Percentiles rank a stretch among this genome's conserved stretches.
phyloP scores from a whole-genome alignment of 2,329 filamentous ascomycete genomes.

The Myriosclerotinia duriaeana region DNA sequence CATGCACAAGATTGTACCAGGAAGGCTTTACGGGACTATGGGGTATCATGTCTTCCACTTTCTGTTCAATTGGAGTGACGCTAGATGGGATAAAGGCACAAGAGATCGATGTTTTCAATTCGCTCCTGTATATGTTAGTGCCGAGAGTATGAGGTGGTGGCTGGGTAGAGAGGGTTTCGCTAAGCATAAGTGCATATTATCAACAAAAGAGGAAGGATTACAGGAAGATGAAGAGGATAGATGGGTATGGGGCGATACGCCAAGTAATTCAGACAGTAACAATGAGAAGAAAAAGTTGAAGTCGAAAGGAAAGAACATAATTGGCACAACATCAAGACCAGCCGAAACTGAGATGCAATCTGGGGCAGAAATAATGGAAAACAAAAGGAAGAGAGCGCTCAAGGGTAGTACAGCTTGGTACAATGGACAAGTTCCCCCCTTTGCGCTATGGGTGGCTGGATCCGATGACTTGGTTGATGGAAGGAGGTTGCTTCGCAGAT shows the following conservation, averaged over 20 bases:
- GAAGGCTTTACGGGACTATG: slow-evolving; percentile 71
- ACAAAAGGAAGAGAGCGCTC: slow-evolving; percentile 27
- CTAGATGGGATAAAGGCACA: slow-evolving; percentile 77
- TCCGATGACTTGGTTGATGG: slow-evolving; percentile 85
- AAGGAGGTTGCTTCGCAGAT: slow-evolving; percentile 66
- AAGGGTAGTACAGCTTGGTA: slow-evolving; percentile 74
- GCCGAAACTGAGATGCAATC: slow-evolving; percentile 34
- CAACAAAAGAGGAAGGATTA: slow-evolving; percentile 69
- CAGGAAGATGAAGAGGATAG: slow-evolving; percentile 55
- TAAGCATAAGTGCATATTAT: slow-evolving; percentile 80
- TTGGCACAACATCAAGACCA: slow-evolving; percentile 11
- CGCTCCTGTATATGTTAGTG: slow-evolving; percentile 83
- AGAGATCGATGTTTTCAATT: slow-evolving; percentile 87
- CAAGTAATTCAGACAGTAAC: background rate
- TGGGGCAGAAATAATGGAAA: slow-evolving; percentile 39
- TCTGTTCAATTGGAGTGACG: slow-evolving; percentile 84
- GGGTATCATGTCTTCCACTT: slow-evolving; percentile 89
- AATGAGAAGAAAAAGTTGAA: slow-evolving; percentile 1
- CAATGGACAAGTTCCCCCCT: slow-evolving; percentile 71
- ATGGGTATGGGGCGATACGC: slow-evolving; percentile 36
- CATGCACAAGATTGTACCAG: slow-evolving; percentile 67
- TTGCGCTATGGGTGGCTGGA: slow-evolving; percentile 86
- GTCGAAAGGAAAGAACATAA: background rate
- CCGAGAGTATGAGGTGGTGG: slow-evolving; percentile 96
- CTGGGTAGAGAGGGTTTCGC: slow-evolving; percentile 83